Evolutionary conservation across 306 rosid species (phyloP), one percentile per base, ranked within the genome.

Genomic region (Myrica gale): DNA sequence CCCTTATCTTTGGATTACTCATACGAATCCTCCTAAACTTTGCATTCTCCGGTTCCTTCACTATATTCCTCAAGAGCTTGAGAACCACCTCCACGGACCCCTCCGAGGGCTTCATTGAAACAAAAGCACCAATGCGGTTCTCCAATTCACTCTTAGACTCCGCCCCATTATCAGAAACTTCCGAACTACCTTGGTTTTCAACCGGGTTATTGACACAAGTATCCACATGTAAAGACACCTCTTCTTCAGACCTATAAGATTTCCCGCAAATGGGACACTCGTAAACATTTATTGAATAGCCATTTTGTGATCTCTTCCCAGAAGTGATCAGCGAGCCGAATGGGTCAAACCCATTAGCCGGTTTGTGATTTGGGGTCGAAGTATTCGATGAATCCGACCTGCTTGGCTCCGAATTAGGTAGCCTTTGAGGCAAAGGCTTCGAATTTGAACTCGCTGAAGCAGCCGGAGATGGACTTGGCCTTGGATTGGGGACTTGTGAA

Each of bases 241-340:
- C 97, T 5, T 89, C 92, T 86, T 96, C 97, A 5, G 97, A 89
- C 80, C 88, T 43, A 69, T 84, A 96, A 0, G 90, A 54, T 13
- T 72, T 73, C 42, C 89, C 87, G 80, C 99, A 96, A 72, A 96
- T 79, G 0, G 98, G 99, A 37, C 99, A 96, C 74, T 96, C 96
- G 54, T 48, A 88, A 39, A 89, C 87, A 20, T 87, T 75, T 6
- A 89, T 50, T 0, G 97, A 79, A 71, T 70, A 84, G 73, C 98
- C 98, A 51, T 87, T 90, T 63, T 76, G 81, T 7, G 93, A 89
- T 82, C 93, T 87, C 50, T 92, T 88, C 26, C 90, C 91, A 11
- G 93, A 79, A 50, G 98, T 90, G 77, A 92, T 86, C 50, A 96
- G 41, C 5, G 99, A 80, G 80, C 84, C 99, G 63, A 86, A 95